phyloP scores from a whole-genome alignment of 345 rosid genomes.

The Boechera divaricarpa region DNA sequence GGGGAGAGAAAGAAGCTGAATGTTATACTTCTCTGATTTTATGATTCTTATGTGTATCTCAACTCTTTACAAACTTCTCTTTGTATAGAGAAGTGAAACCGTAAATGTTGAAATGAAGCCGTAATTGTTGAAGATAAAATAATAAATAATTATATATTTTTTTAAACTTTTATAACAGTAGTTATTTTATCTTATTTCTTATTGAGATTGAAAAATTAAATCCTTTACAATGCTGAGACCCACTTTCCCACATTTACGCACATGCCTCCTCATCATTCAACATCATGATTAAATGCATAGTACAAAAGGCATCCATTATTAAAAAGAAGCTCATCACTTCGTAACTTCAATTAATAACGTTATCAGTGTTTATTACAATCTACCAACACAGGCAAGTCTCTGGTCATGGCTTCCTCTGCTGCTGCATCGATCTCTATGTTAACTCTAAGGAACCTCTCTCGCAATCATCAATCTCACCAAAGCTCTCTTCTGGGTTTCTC shows the following conservation, averaged over 20 bases:
- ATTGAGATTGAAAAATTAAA: not conserved
- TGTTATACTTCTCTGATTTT: too few species aligned
- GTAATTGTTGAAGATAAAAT: too few species aligned
- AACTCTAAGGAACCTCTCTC: slow-evolving; percentile 33
- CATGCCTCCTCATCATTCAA: slow-evolving; percentile 17
- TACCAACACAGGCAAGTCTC: slow-evolving; percentile 35
- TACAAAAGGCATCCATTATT: slow-evolving; percentile 22
- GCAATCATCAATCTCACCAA: slow-evolving; percentile 32
- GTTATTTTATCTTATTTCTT: too few species aligned
- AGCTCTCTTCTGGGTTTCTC: slow-evolving; percentile 30
- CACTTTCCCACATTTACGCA: slow-evolving; percentile 20
- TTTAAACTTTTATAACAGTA: too few species aligned
- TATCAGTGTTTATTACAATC: not conserved
- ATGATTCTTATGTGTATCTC: too few species aligned
- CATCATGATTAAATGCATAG: not conserved
- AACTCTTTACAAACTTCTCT: too few species aligned
- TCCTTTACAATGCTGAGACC: slow-evolving; percentile 11
- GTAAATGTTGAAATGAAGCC: too few species aligned
- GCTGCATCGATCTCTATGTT: slow-evolving; percentile 37
- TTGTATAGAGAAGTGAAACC: too few species aligned
- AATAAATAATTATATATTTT: too few species aligned
- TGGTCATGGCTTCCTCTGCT: slow-evolving; percentile 46
- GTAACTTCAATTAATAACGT: not conserved
- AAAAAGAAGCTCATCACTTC: slow-evolving; percentile 18
- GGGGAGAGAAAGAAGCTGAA: too few species aligned